Evolutionary conservation across 2,329 filamentous ascomycete species (phyloP).

Genomic region (Emergomyces orientalis): DNA sequence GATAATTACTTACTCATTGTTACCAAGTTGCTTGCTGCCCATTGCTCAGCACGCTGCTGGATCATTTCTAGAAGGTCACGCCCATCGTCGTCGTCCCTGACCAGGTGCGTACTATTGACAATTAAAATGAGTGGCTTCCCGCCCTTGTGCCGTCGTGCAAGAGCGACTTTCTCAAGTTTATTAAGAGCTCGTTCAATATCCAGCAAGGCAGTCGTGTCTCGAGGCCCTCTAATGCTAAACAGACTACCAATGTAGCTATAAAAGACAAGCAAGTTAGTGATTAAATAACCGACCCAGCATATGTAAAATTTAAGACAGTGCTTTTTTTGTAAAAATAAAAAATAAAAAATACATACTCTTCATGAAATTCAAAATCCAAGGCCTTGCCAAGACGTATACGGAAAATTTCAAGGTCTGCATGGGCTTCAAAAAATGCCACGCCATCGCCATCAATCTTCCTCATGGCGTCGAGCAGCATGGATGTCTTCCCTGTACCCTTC

Average conservation of each 20-base stretch:
- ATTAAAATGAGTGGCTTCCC: constrained; percentile 76
- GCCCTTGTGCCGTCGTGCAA: constrained; percentile 50
- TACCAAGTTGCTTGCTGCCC: constrained; percentile 84
- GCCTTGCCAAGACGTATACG: constrained; percentile 86
- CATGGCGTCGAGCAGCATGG: constrained; percentile 95
- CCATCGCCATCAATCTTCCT: constrained; percentile 80
- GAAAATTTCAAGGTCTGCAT: constrained; percentile 91
- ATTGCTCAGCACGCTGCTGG: constrained; percentile 91
- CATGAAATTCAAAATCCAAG: constrained; percentile 91
- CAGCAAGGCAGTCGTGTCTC: constrained; percentile 82
- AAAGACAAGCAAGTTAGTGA: background rate
- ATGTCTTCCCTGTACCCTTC: constrained; percentile 93
- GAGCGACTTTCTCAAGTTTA: constrained; percentile 91
- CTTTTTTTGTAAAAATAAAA: too few relatives aligned
- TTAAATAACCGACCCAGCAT: background rate
- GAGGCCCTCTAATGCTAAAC: constrained; percentile 85
- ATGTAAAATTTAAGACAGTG: background rate
- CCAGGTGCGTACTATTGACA: constrained; percentile 85
- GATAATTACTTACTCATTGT: constrained; percentile 47
- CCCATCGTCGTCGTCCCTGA: constrained; percentile 88
- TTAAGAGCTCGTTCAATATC: constrained; percentile 97
- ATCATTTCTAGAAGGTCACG: constrained; percentile 86
- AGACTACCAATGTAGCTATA: constrained; percentile 66
- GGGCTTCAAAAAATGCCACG: constrained; percentile 91
- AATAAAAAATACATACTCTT: constrained; percentile 71